Conservation (phyloP, 148 eudicot species). For the Beta vulgaris region DNA sequence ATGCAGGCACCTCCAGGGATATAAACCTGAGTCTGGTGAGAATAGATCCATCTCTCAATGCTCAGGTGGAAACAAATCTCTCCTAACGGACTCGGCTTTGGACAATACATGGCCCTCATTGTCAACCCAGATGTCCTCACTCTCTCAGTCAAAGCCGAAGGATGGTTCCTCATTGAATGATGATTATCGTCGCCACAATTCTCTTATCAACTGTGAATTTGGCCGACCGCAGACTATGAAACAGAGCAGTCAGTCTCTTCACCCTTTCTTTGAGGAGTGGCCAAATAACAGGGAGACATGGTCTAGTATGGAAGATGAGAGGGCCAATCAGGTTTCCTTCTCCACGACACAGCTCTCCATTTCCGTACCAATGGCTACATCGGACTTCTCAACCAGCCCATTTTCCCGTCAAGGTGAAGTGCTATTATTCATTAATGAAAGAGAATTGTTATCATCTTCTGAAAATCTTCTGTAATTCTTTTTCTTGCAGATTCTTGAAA, state of each 20-base stretch:
- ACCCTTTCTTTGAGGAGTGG: slow-evolving; percentile 19
- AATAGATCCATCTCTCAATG: background rate
- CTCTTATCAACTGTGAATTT: slow-evolving; percentile 11
- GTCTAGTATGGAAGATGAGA: slow-evolving; percentile 9
- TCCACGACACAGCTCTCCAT: slow-evolving; percentile 18
- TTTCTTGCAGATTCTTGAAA: slow-evolving; percentile 11
- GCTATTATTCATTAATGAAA: background rate
- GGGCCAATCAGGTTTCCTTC: slow-evolving; percentile 9
- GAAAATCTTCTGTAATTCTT: background rate
- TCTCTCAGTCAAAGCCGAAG: slow-evolving; percentile 11
- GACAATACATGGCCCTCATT: slow-evolving; percentile 10
- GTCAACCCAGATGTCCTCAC: slow-evolving; percentile 16
- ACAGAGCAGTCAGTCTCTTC: slow-evolving; percentile 16
- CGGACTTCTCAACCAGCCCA: slow-evolving; percentile 8
- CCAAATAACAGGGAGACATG: slow-evolving; percentile 3
- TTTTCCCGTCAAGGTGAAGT: slow-evolving; percentile 6
- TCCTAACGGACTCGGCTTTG: slow-evolving; percentile 4
- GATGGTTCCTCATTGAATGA: slow-evolving; percentile 1
- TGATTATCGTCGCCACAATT: slow-evolving; percentile 3
- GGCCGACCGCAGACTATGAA: background rate
- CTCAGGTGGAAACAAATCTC: slow-evolving; percentile 12
- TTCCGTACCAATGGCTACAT: slow-evolving; percentile 10
- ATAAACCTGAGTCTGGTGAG: slow-evolving; percentile 11
- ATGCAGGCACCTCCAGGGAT: slow-evolving; percentile 19
- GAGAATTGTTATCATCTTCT: background rate